Base-by-base conservation (phyloP, 2,329 filamentous ascomycete species). In the Epichloe festucae region DNA sequence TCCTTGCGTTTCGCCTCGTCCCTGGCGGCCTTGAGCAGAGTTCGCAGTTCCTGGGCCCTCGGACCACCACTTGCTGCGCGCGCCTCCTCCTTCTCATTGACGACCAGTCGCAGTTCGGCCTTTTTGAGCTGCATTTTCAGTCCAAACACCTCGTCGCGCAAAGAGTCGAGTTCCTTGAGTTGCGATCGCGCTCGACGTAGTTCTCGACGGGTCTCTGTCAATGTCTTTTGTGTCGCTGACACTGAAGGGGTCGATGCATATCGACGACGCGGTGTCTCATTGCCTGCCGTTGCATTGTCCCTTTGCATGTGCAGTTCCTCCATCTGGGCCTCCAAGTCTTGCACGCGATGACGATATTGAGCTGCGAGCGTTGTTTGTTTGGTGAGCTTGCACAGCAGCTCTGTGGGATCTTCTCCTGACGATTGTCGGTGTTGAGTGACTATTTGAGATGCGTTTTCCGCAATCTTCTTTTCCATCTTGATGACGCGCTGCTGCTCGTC, bases 401-500 rank as follows among this genome's bases (percentile, higher is more conserved):
- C 70, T 2, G 71, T 64, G 11, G 74, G 69, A n/a, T 74, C 71
- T 35, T 70, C 65, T 14, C 71, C 71, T 1, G 67, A 62, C 0
- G 70, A 53, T 17, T 63, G 53, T 36, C 55, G 55, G 36, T 61
- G 60, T 50, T 62, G 63, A n/a, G 63, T 61, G 8, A 58, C 61
- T 52, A 84, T 75, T 54, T 82, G 75, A 5, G 74, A 71, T 50
- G 81, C 77, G 53, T 87, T 70, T 51, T 84, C 75, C 2, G 76
- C 71, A 49, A 84, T 74, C 59, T 73, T 76, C 53, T 73, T 71
- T 62, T 89, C 85, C 70, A 88, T 81, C 50, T 73, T 67, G 34
- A 74, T 69, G 27, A 84, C 79, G 61, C 78, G 84, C 55, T 77
- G 74, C 56, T 84, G 81, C 62, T 89, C 85, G 53, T 85, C 79